Evolutionary conservation across 2,329 filamentous ascomycete genomes (phyloP), one percentile per base, ranked within the genome.

Genomic region (Cytospora schulzeri): DNA sequence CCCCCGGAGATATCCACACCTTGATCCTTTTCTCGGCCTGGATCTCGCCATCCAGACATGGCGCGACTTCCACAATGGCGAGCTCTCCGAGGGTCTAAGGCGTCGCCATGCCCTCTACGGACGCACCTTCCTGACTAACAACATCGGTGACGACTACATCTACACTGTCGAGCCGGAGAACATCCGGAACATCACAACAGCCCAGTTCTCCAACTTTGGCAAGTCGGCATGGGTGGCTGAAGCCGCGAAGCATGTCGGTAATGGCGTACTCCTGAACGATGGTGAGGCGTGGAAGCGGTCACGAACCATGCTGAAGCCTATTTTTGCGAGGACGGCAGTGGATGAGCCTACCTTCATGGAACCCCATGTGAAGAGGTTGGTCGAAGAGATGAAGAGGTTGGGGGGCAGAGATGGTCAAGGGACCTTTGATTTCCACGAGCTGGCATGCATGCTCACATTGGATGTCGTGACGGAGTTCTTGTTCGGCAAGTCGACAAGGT

Each of bases 391-490:
- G 60, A 24, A 26, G 50, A 9, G 8, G 2, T 14, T 56, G 33
- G 24, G 31, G 9, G n/a, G 38, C 28, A 35, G 29, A 19, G 15
- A 57, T 0, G 8, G 22, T 1, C 22, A 38, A 3, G 53, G 35
- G 7, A 19, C 4, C 2, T 62, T 67, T 17, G 63, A 67, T 11
- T 66, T 67, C 35, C 63, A 67, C 3, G 51, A 50, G 24, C 45
- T 67, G 24, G 60, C 60, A 19, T 57, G 53, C 8, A 57, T 58
- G 60, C 56, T 67, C 48, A 63, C 60, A 22, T 12, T 67, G 50
- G 66, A 67, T 45, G 57, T 57, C 7, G 66, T 67, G 17, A 67
- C 56, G 1, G 66, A 67, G 4, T 67, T 67, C 33, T n/a, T 67
- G 22, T 63, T 65, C n/a, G 66, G 66, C 7, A 35, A 51, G 17